Conservation (phyloP, 1,284 basidiomycete species). For the Malassezia vespertilionis region DNA sequence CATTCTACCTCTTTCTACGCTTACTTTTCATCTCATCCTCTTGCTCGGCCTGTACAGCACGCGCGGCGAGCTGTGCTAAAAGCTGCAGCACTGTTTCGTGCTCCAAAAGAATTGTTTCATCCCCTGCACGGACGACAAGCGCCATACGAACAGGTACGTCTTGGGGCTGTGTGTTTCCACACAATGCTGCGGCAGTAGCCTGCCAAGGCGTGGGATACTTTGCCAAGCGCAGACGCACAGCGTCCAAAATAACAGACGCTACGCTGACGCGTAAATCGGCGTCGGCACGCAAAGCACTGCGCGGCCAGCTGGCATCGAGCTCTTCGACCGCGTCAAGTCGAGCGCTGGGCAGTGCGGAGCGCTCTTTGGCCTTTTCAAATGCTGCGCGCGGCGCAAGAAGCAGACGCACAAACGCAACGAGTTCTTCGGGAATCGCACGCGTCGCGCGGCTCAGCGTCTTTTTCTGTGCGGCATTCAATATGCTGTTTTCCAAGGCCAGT, state of each 20-base stretch:
- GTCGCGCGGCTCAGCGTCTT: slow-evolving; percentile 48
- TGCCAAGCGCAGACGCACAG: neutral
- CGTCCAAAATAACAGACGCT: slow-evolving; percentile 5
- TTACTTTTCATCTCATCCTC: no score
- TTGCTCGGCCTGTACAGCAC: no score
- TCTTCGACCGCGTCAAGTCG: slow-evolving; percentile 52
- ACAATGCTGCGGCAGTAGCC: neutral
- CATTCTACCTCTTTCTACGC: no score
- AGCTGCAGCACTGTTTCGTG: slow-evolving; percentile 4
- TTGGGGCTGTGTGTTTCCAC: neutral
- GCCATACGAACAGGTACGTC: slow-evolving; percentile 12
- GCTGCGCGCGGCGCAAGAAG: slow-evolving; percentile 57
- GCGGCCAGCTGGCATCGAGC: slow-evolving; percentile 15
- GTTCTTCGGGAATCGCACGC: slow-evolving; percentile 55
- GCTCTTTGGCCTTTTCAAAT: slow-evolving; percentile 58
- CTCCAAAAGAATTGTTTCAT: slow-evolving; percentile 12
- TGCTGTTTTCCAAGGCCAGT: slow-evolving; percentile 10
- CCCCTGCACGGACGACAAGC: slow-evolving; percentile 15
- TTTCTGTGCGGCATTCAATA: slow-evolving; percentile 18
- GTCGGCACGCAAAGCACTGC: neutral
- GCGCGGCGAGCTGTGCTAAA: no score
- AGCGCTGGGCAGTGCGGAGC: slow-evolving; percentile 68
- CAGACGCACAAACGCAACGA: slow-evolving; percentile 64
- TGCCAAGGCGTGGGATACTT: slow-evolving; percentile 7
- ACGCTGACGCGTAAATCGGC: neutral